phyloP scores from a whole-genome alignment of 768 basidiomycete genomes.

The Tylopilus subfusipes region DNA sequence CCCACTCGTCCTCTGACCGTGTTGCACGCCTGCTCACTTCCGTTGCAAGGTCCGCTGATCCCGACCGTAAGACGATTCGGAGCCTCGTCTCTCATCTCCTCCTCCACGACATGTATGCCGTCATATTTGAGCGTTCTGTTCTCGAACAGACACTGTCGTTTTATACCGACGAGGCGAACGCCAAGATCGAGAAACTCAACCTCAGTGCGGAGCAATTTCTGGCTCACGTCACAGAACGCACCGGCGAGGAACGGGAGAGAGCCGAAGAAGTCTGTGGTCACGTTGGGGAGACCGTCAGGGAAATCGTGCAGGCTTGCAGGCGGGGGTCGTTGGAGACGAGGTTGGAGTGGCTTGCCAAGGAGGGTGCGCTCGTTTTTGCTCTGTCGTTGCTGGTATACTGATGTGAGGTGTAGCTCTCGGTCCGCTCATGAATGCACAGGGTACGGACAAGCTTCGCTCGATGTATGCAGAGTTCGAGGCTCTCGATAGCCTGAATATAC shows the following conservation, averaged over 20 bases:
- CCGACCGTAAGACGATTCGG: constrained; percentile 40
- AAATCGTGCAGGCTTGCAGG: constrained; percentile 54
- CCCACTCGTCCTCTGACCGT: too few species aligned
- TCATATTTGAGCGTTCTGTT: constrained; percentile 55
- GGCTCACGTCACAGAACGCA: constrained; percentile 40
- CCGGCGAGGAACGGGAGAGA: constrained; percentile 57
- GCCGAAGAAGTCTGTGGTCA: constrained; percentile 44
- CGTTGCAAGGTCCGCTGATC: constrained; percentile 32
- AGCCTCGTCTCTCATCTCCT: constrained; percentile 56
- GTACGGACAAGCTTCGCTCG: constrained; percentile 40
- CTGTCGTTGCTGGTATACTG: constrained; percentile 26
- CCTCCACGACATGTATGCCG: constrained; percentile 52
- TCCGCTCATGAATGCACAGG: constrained; percentile 46
- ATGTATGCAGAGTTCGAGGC: constrained; percentile 65
- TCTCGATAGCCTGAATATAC: constrained; percentile 48
- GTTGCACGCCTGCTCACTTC: background rate
- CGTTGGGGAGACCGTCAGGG: constrained; percentile 46
- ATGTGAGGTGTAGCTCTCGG: constrained; percentile 44
- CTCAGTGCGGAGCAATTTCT: constrained; percentile 52
- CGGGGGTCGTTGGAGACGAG: constrained; percentile 44
- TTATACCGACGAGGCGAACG: constrained; percentile 50
- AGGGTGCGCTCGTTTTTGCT: constrained; percentile 34
- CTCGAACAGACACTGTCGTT: constrained; percentile 48
- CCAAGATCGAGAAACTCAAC: constrained; percentile 31
- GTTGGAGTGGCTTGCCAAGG: constrained; percentile 43